Conservation (phyloP, 2,329 filamentous ascomycete species). For the Paecilomyces fulvus region DNA sequence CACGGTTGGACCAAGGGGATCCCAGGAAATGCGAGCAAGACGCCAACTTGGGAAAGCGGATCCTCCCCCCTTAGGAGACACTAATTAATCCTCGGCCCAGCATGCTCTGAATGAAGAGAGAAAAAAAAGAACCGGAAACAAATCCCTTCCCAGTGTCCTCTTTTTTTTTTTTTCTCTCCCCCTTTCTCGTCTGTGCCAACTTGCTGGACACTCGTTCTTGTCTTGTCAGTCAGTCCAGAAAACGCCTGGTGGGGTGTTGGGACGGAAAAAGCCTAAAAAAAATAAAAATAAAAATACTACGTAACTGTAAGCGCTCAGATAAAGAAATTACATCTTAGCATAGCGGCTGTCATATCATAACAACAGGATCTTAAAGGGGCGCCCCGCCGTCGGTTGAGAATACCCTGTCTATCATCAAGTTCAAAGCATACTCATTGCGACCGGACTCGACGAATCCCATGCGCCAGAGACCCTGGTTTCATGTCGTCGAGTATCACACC, state of each 20-base stretch:
- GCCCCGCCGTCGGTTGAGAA: not conserved
- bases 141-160: not conserved
- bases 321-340: conserved; percentile 4
- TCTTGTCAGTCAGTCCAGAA: conserved; percentile 8
- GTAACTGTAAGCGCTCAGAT: conserved; percentile 9
- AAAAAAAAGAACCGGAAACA: conserved; percentile 5
- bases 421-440: not conserved
- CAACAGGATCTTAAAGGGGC: not conserved
- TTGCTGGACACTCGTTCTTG: not conserved
- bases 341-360: not conserved
- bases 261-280: not conserved
- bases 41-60: not conserved
- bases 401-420: not conserved
- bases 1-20: not conserved
- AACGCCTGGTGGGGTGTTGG: conserved; percentile 8
- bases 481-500: not conserved
- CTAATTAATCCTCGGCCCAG: conserved; percentile 6
- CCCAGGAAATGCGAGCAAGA: not conserved
- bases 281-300: too few relatives aligned
- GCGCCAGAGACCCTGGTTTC: not conserved
- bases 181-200: not conserved
- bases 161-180: conserved; percentile 10
- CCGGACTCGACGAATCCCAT: not conserved
- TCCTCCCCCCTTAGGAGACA: not conserved
- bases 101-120: conserved; percentile 11